Percentiles rank a stretch among this genome's conserved stretches.
Evolutionary conservation across 192 early-diverging fungal species (phyloP).

Genomic region (Linnemannia hyalina): DNA sequence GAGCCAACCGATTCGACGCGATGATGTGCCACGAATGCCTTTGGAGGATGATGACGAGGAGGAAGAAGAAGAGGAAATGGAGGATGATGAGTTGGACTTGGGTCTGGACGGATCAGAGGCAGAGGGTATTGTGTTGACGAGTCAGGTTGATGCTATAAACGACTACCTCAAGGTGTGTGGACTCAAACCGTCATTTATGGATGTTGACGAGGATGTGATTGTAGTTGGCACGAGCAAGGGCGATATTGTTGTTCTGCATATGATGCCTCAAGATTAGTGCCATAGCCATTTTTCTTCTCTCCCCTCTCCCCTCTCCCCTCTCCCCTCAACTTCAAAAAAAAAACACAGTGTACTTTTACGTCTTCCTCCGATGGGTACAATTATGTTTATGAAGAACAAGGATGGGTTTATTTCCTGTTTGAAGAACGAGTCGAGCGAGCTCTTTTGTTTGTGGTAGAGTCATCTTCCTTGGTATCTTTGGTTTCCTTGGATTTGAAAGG

Average conservation of each 20-base stretch:
- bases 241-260: constrained; percentile 41
- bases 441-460: not conserved
- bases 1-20: not conserved
- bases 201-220: constrained; percentile 49
- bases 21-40: not conserved
- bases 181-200: constrained; percentile 54
- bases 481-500: not conserved
- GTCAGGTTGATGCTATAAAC: constrained; percentile 19
- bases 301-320: not conserved
- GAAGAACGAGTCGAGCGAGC: not conserved
- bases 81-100: not conserved
- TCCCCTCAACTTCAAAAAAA: not conserved
- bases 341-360: not conserved
- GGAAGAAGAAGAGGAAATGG: not conserved
- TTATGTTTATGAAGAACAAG: not conserved
- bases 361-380: not conserved
- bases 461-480: not conserved
- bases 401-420: not conserved
- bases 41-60: constrained; percentile 1
- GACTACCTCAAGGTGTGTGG: constrained; percentile 41
- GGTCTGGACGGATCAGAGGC: constrained; percentile 8
- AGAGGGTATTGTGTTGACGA: constrained; percentile 32
- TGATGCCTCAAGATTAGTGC: constrained; percentile 25
- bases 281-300: no score
- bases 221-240: constrained; percentile 54